These are phyloP conservation scores for Penicillium sp. DNA, from an alignment of 2,329 filamentous ascomycete species.

Conservation along the genomic window DNA sequence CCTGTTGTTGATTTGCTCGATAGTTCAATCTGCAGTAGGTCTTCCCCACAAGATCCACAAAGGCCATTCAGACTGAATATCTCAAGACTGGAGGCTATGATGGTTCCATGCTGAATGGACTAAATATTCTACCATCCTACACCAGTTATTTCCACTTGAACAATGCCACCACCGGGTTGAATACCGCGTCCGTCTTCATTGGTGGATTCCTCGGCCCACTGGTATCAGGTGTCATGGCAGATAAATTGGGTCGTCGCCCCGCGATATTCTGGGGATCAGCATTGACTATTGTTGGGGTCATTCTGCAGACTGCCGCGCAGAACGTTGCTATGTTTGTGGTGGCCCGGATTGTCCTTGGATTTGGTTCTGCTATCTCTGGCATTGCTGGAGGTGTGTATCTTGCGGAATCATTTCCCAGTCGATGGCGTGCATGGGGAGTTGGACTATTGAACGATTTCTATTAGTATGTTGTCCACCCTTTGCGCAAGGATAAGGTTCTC, in stretches of 20 bases:
- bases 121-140: slow-evolving; percentile 60
- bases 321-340: slow-evolving; percentile 57
- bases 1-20: slow-evolving; percentile 47
- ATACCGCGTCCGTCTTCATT: slow-evolving; percentile 58
- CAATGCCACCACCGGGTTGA: slow-evolving; percentile 55
- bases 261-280: slow-evolving; percentile 45
- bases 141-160: slow-evolving; percentile 58
- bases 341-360: slow-evolving; percentile 50
- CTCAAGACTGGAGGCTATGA: slow-evolving; percentile 39
- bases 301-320: slow-evolving; percentile 52
- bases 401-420: slow-evolving; percentile 50
- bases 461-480: slow-evolving; percentile 4
- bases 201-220: slow-evolving; percentile 51
- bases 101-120: slow-evolving; percentile 56
- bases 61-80: not conserved
- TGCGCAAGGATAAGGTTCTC: not conserved
- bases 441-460: slow-evolving; percentile 44
- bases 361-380: slow-evolving; percentile 46
- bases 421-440: slow-evolving; percentile 49
- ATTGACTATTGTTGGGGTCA: slow-evolving; percentile 47
- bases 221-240: slow-evolving; percentile 44
- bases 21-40: slow-evolving; percentile 47
- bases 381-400: slow-evolving; percentile 52
- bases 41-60: not conserved
- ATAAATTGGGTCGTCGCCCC: slow-evolving; percentile 46